A percentile compares a stretch with the other conserved stretches of the same genome.
Conservation (phyloP, 345 rosid species). For the Microcos paniculata region DNA sequence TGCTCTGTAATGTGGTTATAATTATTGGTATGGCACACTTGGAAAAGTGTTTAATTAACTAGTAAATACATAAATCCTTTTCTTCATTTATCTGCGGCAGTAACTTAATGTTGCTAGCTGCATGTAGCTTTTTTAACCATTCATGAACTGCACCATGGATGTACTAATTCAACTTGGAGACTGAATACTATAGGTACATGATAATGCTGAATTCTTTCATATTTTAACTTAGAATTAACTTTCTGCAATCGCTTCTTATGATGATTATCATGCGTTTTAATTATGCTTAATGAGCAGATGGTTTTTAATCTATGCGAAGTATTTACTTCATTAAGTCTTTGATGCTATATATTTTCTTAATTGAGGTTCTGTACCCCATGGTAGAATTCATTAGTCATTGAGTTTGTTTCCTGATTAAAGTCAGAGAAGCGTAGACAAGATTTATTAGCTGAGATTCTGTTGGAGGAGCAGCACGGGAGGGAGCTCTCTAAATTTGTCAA, state of each 20-base stretch:
- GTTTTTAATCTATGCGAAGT: not conserved
- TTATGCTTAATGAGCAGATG: constrained; percentile 1
- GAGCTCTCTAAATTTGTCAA: constrained; percentile 62
- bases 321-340: not conserved
- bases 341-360: constrained; percentile 1
- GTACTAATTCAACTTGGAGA: not conserved
- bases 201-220: not conserved
- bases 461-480: constrained; percentile 66
- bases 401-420: constrained; percentile 40
- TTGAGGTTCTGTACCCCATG: not conserved
- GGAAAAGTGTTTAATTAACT: not conserved
- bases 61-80: not conserved
- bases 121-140: not conserved
- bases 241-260: not conserved
- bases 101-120: not conserved
- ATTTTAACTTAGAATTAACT: not conserved
- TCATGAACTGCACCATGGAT: not conserved
- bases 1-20: not conserved
- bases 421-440: constrained; percentile 78
- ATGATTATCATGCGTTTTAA: constrained; percentile 1
- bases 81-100: not conserved
- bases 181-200: not conserved
- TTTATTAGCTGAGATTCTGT: constrained; percentile 59
- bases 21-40: not conserved
- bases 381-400: not conserved